phyloP scores from a whole-genome alignment of 257 asterid genomes.

The Lantana camara region DNA sequence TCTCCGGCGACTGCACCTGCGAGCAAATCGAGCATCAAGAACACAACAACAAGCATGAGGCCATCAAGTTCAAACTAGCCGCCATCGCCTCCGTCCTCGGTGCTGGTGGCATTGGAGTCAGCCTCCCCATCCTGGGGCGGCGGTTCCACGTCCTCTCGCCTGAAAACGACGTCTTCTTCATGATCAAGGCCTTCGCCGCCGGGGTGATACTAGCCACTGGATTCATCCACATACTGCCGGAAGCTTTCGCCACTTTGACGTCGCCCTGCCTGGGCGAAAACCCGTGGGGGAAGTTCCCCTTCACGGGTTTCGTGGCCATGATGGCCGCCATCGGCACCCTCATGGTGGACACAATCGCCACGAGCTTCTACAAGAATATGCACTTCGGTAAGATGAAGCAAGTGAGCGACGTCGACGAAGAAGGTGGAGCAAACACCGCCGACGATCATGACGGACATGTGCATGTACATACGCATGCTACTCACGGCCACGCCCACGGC shows the following conservation, averaged over 20 bases:
- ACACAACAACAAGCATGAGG: constrained; percentile 25
- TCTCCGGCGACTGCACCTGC: constrained; percentile 33
- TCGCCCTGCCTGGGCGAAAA: constrained; percentile 50
- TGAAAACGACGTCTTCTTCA: constrained; percentile 64
- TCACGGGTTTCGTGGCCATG: constrained; percentile 57
- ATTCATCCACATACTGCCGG: constrained; percentile 64
- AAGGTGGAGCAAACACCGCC: neutral
- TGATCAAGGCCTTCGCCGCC: constrained; percentile 70
- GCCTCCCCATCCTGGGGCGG: constrained; percentile 55
- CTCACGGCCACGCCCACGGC: constrained; percentile 53
- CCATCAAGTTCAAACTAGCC: constrained; percentile 49
- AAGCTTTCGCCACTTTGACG: constrained; percentile 45
- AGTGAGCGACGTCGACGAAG: constrained; percentile 33
- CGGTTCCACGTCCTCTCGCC: constrained; percentile 38
- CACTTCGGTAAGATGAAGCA: constrained; percentile 42
- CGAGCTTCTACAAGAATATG: constrained; percentile 46
- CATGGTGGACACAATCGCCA: constrained; percentile 53
- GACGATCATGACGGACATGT: constrained; percentile 35
- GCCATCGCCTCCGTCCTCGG: constrained; percentile 50
- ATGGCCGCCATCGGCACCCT: constrained; percentile 55
- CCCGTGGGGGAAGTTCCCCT: constrained; percentile 62
- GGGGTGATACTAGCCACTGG: constrained; percentile 69
- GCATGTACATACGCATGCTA: constrained; percentile 38
- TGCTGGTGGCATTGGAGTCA: constrained; percentile 53
- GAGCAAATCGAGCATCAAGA: neutral